A percentile compares a stretch with the other conserved stretches of the same genome.
These are phyloP conservation scores for Tillandsia fasciculata DNA, from an alignment of 176 grass and related monocot species.

Conservation along the genomic window DNA sequence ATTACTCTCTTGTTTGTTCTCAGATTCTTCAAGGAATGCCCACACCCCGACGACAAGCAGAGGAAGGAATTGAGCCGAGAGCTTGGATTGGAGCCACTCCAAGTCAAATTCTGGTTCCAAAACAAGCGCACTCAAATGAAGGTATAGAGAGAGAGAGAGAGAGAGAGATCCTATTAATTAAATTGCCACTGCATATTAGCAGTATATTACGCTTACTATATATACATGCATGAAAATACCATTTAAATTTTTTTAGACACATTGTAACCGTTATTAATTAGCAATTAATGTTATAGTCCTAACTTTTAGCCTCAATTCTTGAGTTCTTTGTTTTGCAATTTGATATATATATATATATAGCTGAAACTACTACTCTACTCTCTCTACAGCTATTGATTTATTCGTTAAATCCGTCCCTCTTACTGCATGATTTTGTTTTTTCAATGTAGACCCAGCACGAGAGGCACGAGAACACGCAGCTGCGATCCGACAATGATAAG, in stretches of 20 bases:
- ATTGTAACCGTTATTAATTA: too few species aligned
- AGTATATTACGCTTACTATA: too few species aligned
- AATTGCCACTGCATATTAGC: too few species aligned
- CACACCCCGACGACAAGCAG: constrained; percentile 94
- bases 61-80: constrained; percentile 73
- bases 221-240: too few species aligned
- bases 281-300: too few species aligned
- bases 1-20: constrained; percentile 1
- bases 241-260: too few species aligned
- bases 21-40: constrained; percentile 94
- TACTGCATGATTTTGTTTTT: neutral
- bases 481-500: constrained; percentile 66
- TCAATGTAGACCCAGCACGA: constrained; percentile 63
- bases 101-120: constrained; percentile 99
- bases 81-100: constrained; percentile 72
- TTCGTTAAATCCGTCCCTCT: neutral
- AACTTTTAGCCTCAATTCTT: too few species aligned
- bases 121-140: constrained; percentile 99
- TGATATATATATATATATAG: too few species aligned
- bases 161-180: neutral
- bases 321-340: too few species aligned
- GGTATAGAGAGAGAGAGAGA: constrained; percentile 18
- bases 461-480: constrained; percentile 59
- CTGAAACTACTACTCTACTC: too few species aligned
- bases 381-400: too few species aligned